These are phyloP conservation scores for Alternaria tenuissima DNA, from an alignment of 2,329 filamentous ascomycete species.

Conservation along the genomic window DNA sequence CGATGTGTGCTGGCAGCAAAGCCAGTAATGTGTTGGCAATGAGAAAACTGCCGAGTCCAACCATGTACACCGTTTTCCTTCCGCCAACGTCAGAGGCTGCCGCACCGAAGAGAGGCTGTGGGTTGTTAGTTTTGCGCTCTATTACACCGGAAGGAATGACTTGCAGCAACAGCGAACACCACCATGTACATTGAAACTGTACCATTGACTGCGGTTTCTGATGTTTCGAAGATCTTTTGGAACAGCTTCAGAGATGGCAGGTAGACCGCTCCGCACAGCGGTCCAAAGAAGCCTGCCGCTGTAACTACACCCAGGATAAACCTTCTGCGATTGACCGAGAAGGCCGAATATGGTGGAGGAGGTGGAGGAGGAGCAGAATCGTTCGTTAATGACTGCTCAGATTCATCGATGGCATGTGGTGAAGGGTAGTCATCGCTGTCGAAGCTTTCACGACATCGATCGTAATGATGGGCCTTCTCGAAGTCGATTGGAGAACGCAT, in stretches of 20 bases:
- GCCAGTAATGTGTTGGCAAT: constrained; percentile 53
- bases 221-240: constrained; percentile 48
- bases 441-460: constrained; percentile 33
- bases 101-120: constrained; percentile 53
- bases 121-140: constrained; percentile 11
- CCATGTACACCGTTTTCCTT: constrained; percentile 53
- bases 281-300: constrained; percentile 54
- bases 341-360: constrained; percentile 49
- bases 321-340: constrained; percentile 45
- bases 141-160: not conserved
- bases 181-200: constrained; percentile 58
- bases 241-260: constrained; percentile 54
- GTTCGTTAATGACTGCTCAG: constrained; percentile 19
- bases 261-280: constrained; percentile 57
- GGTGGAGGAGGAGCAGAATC: constrained; percentile 11
- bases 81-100: constrained; percentile 53
- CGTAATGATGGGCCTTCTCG: constrained; percentile 32
- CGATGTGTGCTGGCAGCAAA: constrained; percentile 50
- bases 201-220: constrained; percentile 51
- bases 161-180: constrained; percentile 52
- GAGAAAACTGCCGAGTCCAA: constrained; percentile 53
- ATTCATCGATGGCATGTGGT: constrained; percentile 22
- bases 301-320: constrained; percentile 44
- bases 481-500: constrained; percentile 38
- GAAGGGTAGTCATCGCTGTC: constrained; percentile 30